Evolutionary conservation across 305 asterid species (phyloP).

Genomic region (Fraxinus paxiana): DNA sequence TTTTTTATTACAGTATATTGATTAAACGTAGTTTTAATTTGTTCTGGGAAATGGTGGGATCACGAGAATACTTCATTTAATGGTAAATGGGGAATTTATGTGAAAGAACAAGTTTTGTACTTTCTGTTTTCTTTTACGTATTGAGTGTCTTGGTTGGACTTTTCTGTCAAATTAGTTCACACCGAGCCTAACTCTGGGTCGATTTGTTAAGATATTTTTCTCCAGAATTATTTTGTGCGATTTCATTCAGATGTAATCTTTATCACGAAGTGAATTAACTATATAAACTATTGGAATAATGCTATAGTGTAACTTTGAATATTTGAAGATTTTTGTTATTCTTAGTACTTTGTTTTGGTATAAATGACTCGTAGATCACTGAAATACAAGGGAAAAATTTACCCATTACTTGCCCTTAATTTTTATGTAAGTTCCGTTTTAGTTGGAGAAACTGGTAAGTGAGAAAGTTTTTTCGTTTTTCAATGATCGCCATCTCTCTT

Average conservation of each 20-base stretch:
- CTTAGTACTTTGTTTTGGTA: not conserved
- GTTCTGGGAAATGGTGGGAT: not conserved
- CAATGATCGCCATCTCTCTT: not conserved
- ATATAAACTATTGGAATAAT: not conserved
- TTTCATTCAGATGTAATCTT: not conserved
- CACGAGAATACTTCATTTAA: not conserved
- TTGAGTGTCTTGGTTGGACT: not conserved
- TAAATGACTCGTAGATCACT: not conserved
- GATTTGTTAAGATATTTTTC: not conserved
- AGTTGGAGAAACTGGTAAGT: not conserved
- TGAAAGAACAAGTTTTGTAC: not conserved
- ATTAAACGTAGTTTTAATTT: not conserved
- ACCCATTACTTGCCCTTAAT: not conserved
- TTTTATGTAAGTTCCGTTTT: not conserved
- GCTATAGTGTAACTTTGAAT: not conserved
- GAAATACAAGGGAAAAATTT: not conserved
- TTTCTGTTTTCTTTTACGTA: not conserved
- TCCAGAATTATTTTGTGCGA: not conserved
- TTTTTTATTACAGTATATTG: not conserved
- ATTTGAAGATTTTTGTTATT: not conserved
- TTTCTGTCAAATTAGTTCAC: not conserved
- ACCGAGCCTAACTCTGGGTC: not conserved
- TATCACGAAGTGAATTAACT: not conserved
- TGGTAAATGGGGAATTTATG: not conserved
- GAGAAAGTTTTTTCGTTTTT: not conserved